A percentile compares a stretch with the other conserved stretches of the same genome.
Evolutionary conservation across 257 asterid species (phyloP).

Genomic region (Fraxinus anomala): DNA sequence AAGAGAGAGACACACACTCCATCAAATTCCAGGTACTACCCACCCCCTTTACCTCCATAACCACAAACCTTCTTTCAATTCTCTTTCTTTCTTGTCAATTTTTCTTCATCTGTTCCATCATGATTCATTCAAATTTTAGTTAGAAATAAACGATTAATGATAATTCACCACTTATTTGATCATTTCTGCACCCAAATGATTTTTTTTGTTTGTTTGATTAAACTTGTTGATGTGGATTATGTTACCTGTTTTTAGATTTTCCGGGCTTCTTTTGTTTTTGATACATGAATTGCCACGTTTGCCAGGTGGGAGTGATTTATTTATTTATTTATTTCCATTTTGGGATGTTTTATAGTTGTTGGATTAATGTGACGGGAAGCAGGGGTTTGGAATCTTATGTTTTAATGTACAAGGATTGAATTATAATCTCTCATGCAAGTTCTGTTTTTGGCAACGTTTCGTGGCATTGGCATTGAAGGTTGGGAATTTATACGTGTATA

Average conservation of each 20-base stretch:
- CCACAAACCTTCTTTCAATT: slow-evolving; percentile 12
- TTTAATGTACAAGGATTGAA: neutral
- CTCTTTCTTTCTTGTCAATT: neutral
- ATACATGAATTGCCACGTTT: neutral
- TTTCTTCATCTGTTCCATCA: slow-evolving; percentile 8
- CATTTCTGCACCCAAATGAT: slow-evolving; percentile 13
- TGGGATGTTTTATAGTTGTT: neutral
- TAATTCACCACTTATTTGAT: neutral
- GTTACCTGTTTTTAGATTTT: slow-evolving; percentile 20
- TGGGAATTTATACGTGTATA: neutral
- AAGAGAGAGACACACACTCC: slow-evolving; percentile 11
- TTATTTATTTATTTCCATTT: neutral
- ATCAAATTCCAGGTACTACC: slow-evolving; percentile 41
- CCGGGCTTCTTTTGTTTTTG: neutral
- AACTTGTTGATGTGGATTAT: neutral
- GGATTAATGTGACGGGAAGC: slow-evolving; percentile 21
- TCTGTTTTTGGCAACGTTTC: neutral
- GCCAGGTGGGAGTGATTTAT: neutral
- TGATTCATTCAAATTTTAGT: neutral
- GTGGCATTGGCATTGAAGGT: neutral
- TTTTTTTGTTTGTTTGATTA: neutral
- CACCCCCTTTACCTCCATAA: slow-evolving; percentile 27
- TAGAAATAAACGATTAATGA: neutral
- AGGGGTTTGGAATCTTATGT: slow-evolving; percentile 1
- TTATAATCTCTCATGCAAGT: slow-evolving; percentile 6